phyloP scores from a whole-genome alignment of 306 rosid species.

The Cucurbita pepo region DNA sequence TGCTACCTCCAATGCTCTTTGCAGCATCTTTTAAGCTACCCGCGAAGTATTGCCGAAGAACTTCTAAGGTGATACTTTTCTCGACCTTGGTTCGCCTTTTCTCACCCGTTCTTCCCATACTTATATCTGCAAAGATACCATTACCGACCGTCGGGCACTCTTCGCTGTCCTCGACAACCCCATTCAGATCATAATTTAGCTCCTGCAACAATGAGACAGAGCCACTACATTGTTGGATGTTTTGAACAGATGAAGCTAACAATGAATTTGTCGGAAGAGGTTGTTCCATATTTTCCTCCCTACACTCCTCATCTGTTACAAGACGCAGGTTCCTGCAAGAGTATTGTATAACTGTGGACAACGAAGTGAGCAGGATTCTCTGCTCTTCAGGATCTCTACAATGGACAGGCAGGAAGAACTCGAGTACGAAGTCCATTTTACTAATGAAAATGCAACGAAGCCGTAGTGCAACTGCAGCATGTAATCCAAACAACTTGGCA shows the following conservation, averaged over 20 bases:
- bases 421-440: constrained; percentile 66
- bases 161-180: constrained; percentile 20
- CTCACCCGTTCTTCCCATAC: constrained; percentile 38
- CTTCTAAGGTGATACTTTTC: constrained; percentile 67
- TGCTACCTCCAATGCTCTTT: constrained; percentile 87
- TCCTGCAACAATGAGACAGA: constrained; percentile 18
- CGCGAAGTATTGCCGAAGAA: constrained; percentile 72
- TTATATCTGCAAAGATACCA: constrained; percentile 31
- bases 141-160: constrained; percentile 32
- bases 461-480: constrained; percentile 80
- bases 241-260: constrained; percentile 8
- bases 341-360: constrained; percentile 56
- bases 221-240: constrained; percentile 14
- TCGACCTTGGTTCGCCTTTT: constrained; percentile 68
- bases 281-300: constrained; percentile 51
- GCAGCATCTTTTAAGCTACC: constrained; percentile 98
- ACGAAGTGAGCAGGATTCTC: constrained; percentile 58
- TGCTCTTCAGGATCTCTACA: constrained; percentile 65
- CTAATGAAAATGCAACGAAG: constrained; percentile 52
- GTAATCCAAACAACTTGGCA: constrained; percentile 58
- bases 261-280: background rate
- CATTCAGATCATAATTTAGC: constrained; percentile 19
- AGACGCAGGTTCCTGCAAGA: constrained; percentile 56
- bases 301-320: constrained; percentile 50
- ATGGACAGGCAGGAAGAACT: constrained; percentile 77